These are phyloP conservation scores for Kregervanrija pseudodelftensis DNA, from an alignment of 805 yeast genomes.

Conservation along the genomic window DNA sequence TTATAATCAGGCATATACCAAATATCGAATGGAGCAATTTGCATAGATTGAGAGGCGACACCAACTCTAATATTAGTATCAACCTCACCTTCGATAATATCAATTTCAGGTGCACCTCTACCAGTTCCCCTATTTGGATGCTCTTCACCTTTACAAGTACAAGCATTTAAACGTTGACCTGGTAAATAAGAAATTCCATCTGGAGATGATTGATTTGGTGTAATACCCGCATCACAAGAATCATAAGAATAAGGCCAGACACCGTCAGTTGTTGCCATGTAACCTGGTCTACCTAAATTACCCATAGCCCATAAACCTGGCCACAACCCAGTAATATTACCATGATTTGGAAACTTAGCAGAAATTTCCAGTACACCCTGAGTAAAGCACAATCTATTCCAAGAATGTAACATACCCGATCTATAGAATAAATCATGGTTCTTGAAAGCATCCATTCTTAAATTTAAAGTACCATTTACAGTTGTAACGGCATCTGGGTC, in stretches of 20 bases:
- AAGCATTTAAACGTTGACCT: slow-evolving; percentile 70
- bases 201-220: slow-evolving; percentile 84
- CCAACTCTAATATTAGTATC: slow-evolving; percentile 47
- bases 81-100: slow-evolving; percentile 79
- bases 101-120: slow-evolving; percentile 95
- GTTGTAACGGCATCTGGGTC: slow-evolving; percentile 86
- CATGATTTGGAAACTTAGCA: slow-evolving; percentile 73
- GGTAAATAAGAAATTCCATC: slow-evolving; percentile 86
- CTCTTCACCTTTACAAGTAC: slow-evolving; percentile 76
- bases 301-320: slow-evolving; percentile 97
- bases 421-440: slow-evolving; percentile 78
- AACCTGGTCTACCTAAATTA: slow-evolving; percentile 89
- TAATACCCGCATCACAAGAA: slow-evolving; percentile 87
- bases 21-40: slow-evolving; percentile 88
- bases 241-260: slow-evolving; percentile 93
- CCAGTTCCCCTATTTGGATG: slow-evolving; percentile 88
- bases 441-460: slow-evolving; percentile 74
- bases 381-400: slow-evolving; percentile 88
- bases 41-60: slow-evolving; percentile 86
- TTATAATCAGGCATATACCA: slow-evolving; percentile 92
- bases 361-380: slow-evolving; percentile 76
- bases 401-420: slow-evolving; percentile 85
- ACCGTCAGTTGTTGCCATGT: slow-evolving; percentile 79
- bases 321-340: slow-evolving; percentile 81
- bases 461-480: slow-evolving; percentile 56